Evolutionary conservation across 2,329 filamentous ascomycete genomes (phyloP).

Genomic region (Ascochyta clinopodiicola): DNA sequence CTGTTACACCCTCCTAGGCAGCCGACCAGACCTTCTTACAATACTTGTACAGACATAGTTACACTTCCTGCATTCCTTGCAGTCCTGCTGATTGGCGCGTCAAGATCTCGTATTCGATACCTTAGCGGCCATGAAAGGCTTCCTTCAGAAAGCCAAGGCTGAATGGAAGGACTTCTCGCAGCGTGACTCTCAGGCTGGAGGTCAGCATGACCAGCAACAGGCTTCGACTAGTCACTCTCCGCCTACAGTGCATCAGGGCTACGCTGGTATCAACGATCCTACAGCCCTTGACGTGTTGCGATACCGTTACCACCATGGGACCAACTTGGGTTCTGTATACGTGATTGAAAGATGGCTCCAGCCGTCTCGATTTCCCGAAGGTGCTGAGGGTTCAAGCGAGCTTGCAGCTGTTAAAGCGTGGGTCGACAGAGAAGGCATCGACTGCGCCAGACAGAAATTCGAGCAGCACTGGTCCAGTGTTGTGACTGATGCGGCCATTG

Average conservation of each 20-base stretch:
- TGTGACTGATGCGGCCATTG: constrained; percentile 59
- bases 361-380: constrained; percentile 56
- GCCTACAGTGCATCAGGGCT: constrained; percentile 14
- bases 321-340: constrained; percentile 65
- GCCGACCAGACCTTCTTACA: background rate
- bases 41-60: background rate
- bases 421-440: constrained; percentile 56
- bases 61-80: constrained; percentile 2
- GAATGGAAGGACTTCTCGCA: constrained; percentile 26
- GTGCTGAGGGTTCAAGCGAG: constrained; percentile 55
- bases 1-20: too few relatives aligned
- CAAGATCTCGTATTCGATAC: background rate
- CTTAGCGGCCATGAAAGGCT: constrained; percentile 29
- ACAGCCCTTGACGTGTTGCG: constrained; percentile 54
- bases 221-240: background rate
- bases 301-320: constrained; percentile 66
- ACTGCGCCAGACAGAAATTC: constrained; percentile 58
- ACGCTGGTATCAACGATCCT: constrained; percentile 47
- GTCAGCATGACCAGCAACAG: constrained; percentile 1
- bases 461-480: constrained; percentile 62
- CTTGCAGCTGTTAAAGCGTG: constrained; percentile 59
- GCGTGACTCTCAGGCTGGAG: background rate
- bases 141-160: constrained; percentile 39
- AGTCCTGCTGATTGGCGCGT: background rate
- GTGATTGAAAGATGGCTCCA: constrained; percentile 67